These are phyloP conservation scores for Coemansia sp. DNA, from an alignment of 192 early-diverging fungal genomes.

Conservation along the genomic window DNA sequence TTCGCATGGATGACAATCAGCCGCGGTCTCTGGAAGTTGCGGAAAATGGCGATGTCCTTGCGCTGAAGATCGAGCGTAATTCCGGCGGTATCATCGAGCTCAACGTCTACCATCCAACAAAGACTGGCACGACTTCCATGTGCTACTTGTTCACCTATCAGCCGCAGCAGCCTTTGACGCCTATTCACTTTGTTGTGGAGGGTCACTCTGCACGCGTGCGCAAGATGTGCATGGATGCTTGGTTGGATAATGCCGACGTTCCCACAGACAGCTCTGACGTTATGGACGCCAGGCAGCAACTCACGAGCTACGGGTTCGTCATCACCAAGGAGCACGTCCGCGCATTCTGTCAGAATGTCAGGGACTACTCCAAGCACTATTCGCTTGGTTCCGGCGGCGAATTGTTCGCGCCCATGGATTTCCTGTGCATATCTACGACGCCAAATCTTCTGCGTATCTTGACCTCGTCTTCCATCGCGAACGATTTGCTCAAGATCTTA, in stretches of 20 bases:
- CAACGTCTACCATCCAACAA: constrained; percentile 1
- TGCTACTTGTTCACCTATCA: neutral
- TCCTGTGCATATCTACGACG: constrained; percentile 84
- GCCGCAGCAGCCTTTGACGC: constrained; percentile 5
- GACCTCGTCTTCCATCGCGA: too few species aligned
- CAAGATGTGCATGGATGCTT: too few species aligned
- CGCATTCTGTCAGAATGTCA: constrained; percentile 72
- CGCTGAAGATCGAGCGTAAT: neutral
- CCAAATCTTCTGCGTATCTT: too few species aligned
- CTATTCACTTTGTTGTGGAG: constrained; percentile 15
- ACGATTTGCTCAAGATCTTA: too few species aligned
- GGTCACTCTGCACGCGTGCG: too few species aligned
- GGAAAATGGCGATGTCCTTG: neutral
- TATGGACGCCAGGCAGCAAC: too few species aligned
- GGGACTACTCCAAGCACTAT: constrained; percentile 66
- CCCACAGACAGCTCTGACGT: too few species aligned
- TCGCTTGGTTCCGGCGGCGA: constrained; percentile 55
- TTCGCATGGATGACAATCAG: neutral
- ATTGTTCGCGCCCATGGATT: constrained; percentile 82
- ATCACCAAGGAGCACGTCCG: constrained; percentile 78
- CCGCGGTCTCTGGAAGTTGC: neutral
- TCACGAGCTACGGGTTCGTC: neutral
- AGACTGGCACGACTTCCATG: neutral
- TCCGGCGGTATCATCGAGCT: neutral
- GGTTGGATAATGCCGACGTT: too few species aligned